A percentile compares a stretch with the other conserved stretches of the same genome.
Evolutionary conservation across 2,329 filamentous ascomycete species (phyloP).

Genomic region (Fusarium nygamai): DNA sequence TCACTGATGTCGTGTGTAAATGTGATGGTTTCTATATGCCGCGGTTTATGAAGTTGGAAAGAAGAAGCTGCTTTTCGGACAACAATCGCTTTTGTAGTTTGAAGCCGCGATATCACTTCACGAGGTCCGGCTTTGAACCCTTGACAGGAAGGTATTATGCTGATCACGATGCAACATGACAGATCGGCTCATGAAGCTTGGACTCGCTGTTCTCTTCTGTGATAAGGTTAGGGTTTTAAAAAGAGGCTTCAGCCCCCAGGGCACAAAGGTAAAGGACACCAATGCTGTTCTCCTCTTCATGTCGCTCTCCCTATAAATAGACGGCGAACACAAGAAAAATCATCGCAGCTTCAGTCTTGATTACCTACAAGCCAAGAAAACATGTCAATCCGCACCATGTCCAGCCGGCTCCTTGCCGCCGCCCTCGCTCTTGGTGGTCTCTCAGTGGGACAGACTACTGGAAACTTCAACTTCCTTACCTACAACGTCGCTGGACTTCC

Average conservation of each 20-base stretch:
- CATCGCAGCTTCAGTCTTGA: background rate
- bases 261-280: background rate
- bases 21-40: background rate
- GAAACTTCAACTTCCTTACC: slow-evolving; percentile 61
- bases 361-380: background rate
- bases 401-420: slow-evolving; percentile 8
- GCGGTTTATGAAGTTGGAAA: background rate
- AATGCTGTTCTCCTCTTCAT: background rate
- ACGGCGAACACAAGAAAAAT: background rate
- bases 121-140: background rate
- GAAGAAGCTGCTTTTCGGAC: slow-evolving; percentile 5
- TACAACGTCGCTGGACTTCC: slow-evolving; percentile 72
- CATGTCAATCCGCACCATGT: slow-evolving; percentile 5
- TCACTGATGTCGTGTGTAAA: background rate
- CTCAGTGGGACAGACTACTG: slow-evolving; percentile 24
- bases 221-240: too few relatives aligned
- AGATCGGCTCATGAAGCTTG: background rate
- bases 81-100: background rate
- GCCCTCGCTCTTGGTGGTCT: slow-evolving; percentile 10
- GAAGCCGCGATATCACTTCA: background rate
- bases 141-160: slow-evolving; percentile 9
- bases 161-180: slow-evolving; percentile 16
- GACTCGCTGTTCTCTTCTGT: background rate
- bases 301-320: background rate
- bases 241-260: too few relatives aligned